Evolutionary conservation across 768 basidiomycete genomes (phyloP).

Genomic region (Pleurotus tuoliensis): DNA sequence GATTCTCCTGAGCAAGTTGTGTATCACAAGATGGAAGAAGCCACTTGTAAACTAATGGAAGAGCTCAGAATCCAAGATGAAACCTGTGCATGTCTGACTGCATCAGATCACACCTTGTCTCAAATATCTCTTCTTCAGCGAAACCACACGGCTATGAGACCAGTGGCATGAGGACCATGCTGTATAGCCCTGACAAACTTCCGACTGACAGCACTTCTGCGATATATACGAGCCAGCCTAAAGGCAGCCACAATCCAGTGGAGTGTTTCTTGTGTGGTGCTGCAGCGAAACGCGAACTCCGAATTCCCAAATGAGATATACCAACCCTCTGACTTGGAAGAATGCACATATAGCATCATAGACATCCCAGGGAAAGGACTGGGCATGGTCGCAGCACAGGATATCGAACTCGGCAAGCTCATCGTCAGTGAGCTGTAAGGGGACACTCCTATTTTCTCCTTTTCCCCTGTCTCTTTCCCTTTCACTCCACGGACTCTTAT

Average conservation of each 20-base stretch:
- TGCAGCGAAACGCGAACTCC: background rate
- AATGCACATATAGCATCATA: background rate
- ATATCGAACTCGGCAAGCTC: slow-evolving; percentile 15
- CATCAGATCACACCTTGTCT: background rate
- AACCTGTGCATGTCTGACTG: background rate
- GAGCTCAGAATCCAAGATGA: no score
- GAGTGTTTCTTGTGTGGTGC: background rate
- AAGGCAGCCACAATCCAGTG: background rate
- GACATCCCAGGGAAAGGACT: background rate
- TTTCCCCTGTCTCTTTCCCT: no score
- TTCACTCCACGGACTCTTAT: no score
- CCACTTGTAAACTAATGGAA: no score
- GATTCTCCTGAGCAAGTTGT: no score
- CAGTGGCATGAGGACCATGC: background rate
- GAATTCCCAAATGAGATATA: background rate
- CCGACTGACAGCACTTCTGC: background rate
- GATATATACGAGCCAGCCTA: background rate
- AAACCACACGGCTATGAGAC: background rate
- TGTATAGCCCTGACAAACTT: no score
- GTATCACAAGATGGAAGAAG: no score
- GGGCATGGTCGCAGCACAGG: slow-evolving; percentile 4
- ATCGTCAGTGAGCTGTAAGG: no score
- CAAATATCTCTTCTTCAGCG: background rate
- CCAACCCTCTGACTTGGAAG: background rate
- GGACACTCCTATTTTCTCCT: no score